A percentile compares a stretch with the other conserved stretches of the same genome.
Conservation (phyloP, 1,284 basidiomycete species). For the Sphaerobolus stellatus region DNA sequence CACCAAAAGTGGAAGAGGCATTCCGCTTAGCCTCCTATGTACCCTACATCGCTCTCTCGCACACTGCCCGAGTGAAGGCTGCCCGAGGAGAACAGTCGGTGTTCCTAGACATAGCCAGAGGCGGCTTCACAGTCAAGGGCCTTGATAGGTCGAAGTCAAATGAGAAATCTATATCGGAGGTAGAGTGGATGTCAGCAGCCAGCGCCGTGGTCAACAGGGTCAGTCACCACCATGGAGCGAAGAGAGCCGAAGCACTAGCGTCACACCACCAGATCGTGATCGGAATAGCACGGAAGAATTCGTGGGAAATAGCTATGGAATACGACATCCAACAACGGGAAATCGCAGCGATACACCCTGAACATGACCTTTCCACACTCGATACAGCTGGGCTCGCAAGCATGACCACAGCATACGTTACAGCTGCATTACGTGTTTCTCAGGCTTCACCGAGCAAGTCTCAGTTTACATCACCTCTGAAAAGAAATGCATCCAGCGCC, state of each 20-base stretch:
- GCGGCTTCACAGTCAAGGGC: neutral
- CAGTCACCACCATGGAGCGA: too few relatives aligned
- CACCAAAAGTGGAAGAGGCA: neutral
- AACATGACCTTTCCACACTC: neutral
- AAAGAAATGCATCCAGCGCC: too few relatives aligned
- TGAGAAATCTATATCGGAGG: neutral
- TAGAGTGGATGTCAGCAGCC: neutral
- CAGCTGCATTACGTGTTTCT: too few relatives aligned
- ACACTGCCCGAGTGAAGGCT: neutral
- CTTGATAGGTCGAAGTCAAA: neutral
- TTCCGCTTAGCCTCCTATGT: neutral
- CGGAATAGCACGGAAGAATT: neutral
- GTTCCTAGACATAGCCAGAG: neutral
- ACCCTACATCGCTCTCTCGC: neutral
- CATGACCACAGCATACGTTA: too few relatives aligned
- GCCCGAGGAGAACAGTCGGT: neutral
- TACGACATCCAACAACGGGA: conserved; percentile 1
- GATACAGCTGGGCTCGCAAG: neutral
- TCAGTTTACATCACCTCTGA: too few relatives aligned
- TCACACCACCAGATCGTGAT: neutral
- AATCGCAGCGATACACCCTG: neutral
- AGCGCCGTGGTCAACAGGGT: neutral
- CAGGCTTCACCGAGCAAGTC: neutral
- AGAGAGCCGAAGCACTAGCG: neutral
- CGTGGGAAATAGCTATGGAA: neutral